Evolutionary conservation across 352 stramenopile species (phyloP).

Genomic region (Globisporangium radiosum): DNA sequence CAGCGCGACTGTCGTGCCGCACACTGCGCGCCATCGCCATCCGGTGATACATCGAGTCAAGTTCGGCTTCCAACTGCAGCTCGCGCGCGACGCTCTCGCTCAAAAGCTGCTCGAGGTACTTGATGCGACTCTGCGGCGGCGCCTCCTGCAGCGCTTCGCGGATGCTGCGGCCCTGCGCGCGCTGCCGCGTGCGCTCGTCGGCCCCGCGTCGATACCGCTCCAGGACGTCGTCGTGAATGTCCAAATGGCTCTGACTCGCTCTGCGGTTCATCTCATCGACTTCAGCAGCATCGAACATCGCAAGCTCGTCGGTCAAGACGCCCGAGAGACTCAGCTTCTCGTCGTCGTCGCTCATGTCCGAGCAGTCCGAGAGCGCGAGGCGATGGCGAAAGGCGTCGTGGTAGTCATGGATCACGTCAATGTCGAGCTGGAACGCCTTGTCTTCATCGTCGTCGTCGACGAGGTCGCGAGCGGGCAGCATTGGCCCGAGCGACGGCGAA

Average conservation of each 20-base stretch:
- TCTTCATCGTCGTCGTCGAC: constrained; percentile 48
- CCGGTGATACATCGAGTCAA: constrained; percentile 61
- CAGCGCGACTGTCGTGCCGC: constrained; percentile 12
- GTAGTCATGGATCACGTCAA: constrained; percentile 80
- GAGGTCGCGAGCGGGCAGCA: constrained; percentile 10
- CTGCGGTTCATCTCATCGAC: no score
- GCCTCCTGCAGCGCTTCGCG: constrained; percentile 68
- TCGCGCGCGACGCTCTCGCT: constrained; percentile 79
- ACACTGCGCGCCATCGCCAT: constrained; percentile 13
- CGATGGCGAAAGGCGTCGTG: constrained; percentile 59
- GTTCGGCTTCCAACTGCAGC: constrained; percentile 73
- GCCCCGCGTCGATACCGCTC: constrained; percentile 51
- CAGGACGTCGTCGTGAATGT: constrained; percentile 39
- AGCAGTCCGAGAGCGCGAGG: constrained; percentile 64
- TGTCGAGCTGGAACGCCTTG: constrained; percentile 61
- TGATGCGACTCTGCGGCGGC: constrained; percentile 78
- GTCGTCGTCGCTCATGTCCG: constrained; percentile 78
- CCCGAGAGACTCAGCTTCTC: constrained; percentile 35
- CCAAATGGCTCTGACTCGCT: background rate
- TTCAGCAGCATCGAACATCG: no score
- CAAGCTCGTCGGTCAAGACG: constrained; percentile 22
- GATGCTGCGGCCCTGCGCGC: constrained; percentile 69
- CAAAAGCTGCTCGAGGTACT: constrained; percentile 82
- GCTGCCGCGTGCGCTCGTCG: constrained; percentile 73
- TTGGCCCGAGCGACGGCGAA: constrained; percentile 35